phyloP scores from a whole-genome alignment of 2,329 filamentous ascomycete species.

The Aspergillus sp. region DNA sequence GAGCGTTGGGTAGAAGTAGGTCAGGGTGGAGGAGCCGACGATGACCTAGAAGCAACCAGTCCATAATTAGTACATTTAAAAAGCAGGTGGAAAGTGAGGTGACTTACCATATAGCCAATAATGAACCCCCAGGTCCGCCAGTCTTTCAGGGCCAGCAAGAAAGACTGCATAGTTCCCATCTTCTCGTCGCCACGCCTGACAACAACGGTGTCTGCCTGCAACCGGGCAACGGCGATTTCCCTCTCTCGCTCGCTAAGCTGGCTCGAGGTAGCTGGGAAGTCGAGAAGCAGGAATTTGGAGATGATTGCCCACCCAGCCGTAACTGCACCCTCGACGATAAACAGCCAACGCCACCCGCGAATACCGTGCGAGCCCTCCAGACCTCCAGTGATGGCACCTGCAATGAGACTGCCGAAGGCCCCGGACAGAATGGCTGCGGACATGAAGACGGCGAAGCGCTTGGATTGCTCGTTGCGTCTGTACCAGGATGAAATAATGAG shows the following conservation, averaged over 20 bases:
- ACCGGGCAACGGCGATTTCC: neutral
- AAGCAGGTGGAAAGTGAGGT: neutral
- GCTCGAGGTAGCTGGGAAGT: neutral
- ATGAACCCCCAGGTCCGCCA: slow-evolving; percentile 2
- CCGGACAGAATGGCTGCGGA: neutral
- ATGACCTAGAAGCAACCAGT: neutral
- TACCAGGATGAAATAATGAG: slow-evolving; percentile 4
- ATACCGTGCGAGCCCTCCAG: neutral
- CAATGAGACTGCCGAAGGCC: neutral
- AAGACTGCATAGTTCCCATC: neutral
- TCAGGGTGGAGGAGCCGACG: slow-evolving; percentile 2
- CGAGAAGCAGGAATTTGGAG: neutral
- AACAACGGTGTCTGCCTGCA: neutral
- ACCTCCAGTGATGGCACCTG: neutral
- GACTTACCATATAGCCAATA: neutral
- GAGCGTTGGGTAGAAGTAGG: slow-evolving; percentile 1
- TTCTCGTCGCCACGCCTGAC: neutral
- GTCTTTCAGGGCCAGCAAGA: neutral
- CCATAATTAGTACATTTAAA: neutral
- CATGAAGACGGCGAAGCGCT: neutral
- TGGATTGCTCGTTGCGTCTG: neutral
- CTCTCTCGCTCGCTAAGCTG: neutral
- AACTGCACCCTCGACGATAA: slow-evolving; percentile 1
- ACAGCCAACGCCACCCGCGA: slow-evolving; percentile 4
- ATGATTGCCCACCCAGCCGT: neutral